Percentiles rank a stretch among this genome's conserved stretches.
Evolutionary conservation across 2,329 filamentous ascomycete species (phyloP).

Genomic region (Rhynchosporium agropyri): DNA sequence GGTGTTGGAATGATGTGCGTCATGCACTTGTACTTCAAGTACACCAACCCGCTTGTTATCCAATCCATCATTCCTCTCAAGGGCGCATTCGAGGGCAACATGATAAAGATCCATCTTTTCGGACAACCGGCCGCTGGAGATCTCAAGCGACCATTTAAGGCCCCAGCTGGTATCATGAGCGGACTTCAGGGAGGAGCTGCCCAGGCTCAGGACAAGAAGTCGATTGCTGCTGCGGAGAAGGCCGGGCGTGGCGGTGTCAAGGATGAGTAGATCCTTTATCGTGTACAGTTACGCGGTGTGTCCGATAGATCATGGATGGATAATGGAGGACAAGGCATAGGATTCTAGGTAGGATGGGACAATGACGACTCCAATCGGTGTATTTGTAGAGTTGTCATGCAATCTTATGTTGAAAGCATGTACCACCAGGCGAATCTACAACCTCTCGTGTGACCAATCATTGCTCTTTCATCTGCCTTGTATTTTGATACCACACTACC

Average conservation of each 20-base stretch:
- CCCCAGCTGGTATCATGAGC: constrained; percentile 77
- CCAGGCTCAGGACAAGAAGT: constrained; percentile 87
- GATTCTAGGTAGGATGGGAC: background rate
- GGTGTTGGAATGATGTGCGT: constrained; percentile 97
- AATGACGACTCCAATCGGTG: background rate
- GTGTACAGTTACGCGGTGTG: background rate
- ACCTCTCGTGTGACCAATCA: too few relatives aligned
- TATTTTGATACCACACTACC: too few relatives aligned
- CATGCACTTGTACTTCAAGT: constrained; percentile 99
- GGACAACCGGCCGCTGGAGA: constrained; percentile 86
- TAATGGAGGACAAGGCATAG: too few relatives aligned
- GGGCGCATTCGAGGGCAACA: constrained; percentile 90
- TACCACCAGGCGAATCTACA: too few relatives aligned
- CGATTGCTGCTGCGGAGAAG: constrained; percentile 78
- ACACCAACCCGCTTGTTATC: constrained; percentile 98
- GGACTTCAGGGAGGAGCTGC: constrained; percentile 67
- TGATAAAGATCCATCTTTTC: constrained; percentile 93
- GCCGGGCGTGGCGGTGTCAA: constrained; percentile 71
- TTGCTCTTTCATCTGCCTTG: too few relatives aligned
- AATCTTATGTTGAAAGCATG: background rate
- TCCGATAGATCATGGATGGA: background rate
- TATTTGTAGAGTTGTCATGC: constrained; percentile 11
- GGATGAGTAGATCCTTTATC: constrained; percentile 58
- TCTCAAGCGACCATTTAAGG: constrained; percentile 95
- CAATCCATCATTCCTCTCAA: constrained; percentile 99